phyloP scores from a whole-genome alignment of 1,139 yeast genomes.

The Lodderomyces orthopsilosis region DNA sequence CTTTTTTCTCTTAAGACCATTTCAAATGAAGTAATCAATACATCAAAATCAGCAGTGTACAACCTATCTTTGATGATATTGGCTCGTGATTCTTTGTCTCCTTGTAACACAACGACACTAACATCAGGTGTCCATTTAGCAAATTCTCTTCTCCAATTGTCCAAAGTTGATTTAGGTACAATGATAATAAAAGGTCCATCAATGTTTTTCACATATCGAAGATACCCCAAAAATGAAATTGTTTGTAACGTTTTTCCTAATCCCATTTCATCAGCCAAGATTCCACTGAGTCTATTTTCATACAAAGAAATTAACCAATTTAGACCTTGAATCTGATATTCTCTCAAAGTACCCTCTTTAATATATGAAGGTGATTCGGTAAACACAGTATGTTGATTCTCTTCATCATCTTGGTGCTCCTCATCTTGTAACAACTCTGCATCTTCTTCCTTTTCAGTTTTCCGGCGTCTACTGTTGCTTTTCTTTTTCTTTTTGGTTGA shows the following conservation, averaged over 20 bases:
- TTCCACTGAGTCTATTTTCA: conserved; percentile 45
- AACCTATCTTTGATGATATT: conserved; percentile 58
- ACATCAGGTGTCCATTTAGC: conserved; percentile 97
- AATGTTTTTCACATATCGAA: conserved; percentile 72
- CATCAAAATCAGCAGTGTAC: conserved; percentile 78
- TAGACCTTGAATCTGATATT: conserved; percentile 60
- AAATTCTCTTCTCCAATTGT: conserved; percentile 95
- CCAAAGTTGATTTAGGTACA: conserved; percentile 93
- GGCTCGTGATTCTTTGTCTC: conserved; percentile 75
- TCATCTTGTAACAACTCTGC: conserved; percentile 82
- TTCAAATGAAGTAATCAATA: conserved; percentile 86
- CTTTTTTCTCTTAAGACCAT: conserved; percentile 88
- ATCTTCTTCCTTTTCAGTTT: conserved; percentile 89
- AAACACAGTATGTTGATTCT: conserved; percentile 53
- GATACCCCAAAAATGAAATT: conserved; percentile 71
- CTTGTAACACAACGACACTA: conserved; percentile 78
- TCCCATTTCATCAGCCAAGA: conserved; percentile 52
- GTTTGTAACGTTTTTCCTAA: conserved; percentile 50
- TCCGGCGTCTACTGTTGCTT: conserved; percentile 40
- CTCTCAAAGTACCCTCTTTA: conserved; percentile 67
- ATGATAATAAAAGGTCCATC: conserved; percentile 90
- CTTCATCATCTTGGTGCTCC: conserved; percentile 51
- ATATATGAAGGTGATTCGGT: conserved; percentile 76
- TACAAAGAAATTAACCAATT: conserved; percentile 47
- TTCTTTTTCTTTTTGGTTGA: conserved; percentile 13